Evolutionary conservation across 1,284 basidiomycete genomes (phyloP), one percentile per base, ranked within the genome.

Genomic region (Cryptococcus hybrid): DNA sequence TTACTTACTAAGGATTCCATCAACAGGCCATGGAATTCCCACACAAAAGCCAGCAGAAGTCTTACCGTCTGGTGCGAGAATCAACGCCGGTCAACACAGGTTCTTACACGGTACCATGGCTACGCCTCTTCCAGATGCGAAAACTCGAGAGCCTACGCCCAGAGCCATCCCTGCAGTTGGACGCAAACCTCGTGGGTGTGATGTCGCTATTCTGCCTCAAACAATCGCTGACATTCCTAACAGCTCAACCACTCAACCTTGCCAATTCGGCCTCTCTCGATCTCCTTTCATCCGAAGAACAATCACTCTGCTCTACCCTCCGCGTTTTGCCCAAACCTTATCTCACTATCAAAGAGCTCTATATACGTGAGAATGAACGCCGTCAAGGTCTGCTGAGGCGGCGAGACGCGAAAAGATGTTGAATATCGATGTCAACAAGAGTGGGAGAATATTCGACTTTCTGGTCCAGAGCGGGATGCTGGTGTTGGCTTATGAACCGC

Each of bases 341-440:
- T 76, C 84, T 96, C 48, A 85, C 88, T 57, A 89, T 96, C 79
- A 96, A 96, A 74, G 91, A 95, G 77, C 89, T 88, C 7, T 84
- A 95, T 47, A 86, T 96, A 30, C 85, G 91, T 39, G 93, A 96
- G 78, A 94, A 92, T 69, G 89, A 90, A 6, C 83, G 91, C n/a
- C 83, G 90, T 56, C 88, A 89, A 37, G 92, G 92, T 11, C 87
- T 89, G 74, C 82, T 95, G 35, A 86, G 89, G 51, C 83, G 89
- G 18, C 82, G 90, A 55, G 91, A 94, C 76, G 90, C 91, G 13
- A 83, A 48, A 73, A 92, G 74, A 82, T 93, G 63, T 86, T 93
- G 71, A 92, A 91, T 76, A 90, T 93, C 64, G 91, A 94, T 74
- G 90, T 91, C 58, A 92, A 92, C 77, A 93, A 94, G 78, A 91